Percentiles rank a stretch among this genome's conserved stretches.
These are phyloP conservation scores for Termitomyces sp. DNA, from an alignment of 768 basidiomycete genomes.

Conservation along the genomic window DNA sequence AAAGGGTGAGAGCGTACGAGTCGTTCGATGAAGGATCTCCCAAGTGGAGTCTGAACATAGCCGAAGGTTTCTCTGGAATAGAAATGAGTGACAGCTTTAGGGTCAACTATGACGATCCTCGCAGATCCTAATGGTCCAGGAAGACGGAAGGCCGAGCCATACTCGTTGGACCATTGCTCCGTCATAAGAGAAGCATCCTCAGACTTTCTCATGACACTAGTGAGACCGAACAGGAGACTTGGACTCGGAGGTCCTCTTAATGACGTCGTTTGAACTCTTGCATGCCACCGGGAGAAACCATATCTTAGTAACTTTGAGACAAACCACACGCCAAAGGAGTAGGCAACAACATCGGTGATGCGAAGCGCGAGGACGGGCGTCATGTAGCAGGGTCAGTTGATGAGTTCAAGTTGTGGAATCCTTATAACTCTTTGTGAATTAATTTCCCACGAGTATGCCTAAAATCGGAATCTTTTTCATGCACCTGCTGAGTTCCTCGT, in stretches of 20 bases:
- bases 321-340: conserved; percentile 3
- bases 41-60: conserved; percentile 38
- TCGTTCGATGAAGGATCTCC: conserved; percentile 32
- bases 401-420: not conserved
- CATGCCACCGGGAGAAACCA: not conserved
- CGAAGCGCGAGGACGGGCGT: conserved; percentile 3
- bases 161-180: conserved; percentile 44
- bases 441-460: not conserved
- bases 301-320: not conserved
- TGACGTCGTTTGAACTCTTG: conserved; percentile 22
- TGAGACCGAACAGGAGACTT: conserved; percentile 40
- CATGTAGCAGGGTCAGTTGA: not conserved
- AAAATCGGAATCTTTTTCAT: too few species aligned
- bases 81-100: conserved; percentile 49
- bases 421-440: not conserved
- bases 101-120: conserved; percentile 38
- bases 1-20: conserved; percentile 24
- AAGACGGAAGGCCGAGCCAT: conserved; percentile 44
- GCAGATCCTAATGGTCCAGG: conserved; percentile 31
- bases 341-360: conserved; percentile 5
- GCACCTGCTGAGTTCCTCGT: too few species aligned
- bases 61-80: conserved; percentile 46
- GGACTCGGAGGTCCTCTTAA: conserved; percentile 40
- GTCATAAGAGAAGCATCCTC: conserved; percentile 30
- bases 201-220: conserved; percentile 21